phyloP scores from a whole-genome alignment of 2,329 filamentous ascomycete genomes.

The Alternaria sp. region DNA sequence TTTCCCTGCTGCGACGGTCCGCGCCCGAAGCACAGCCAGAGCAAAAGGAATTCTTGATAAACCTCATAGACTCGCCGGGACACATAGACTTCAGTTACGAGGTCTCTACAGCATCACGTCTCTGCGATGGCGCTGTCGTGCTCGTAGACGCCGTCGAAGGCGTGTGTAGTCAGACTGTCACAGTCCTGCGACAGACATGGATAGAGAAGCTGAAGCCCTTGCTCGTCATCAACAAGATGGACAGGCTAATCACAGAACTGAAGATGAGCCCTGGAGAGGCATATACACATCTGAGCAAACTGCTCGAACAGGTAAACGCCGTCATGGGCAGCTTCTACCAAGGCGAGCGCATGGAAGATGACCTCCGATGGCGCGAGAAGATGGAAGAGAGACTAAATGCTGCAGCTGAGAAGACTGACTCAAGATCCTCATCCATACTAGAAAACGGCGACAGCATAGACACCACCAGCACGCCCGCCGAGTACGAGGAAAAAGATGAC shows the following conservation, averaged over 20 bases:
- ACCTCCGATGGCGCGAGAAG: conserved; percentile 91
- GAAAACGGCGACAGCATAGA: conserved; percentile 63
- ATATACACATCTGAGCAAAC: conserved; percentile 84
- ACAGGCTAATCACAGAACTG: conserved; percentile 89
- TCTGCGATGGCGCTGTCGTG: conserved; percentile 94
- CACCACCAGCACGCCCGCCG: conserved; percentile 57
- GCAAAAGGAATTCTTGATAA: conserved; percentile 91
- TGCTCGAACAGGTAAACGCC: conserved; percentile 95
- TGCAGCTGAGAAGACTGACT: conserved; percentile 67
- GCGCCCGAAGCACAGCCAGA: conserved; percentile 71
- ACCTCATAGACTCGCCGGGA: conserved; percentile 95
- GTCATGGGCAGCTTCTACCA: conserved; percentile 98
- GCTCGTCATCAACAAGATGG: conserved; percentile 98
- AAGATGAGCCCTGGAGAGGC: conserved; percentile 92
- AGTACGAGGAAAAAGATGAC: conserved; percentile 90
- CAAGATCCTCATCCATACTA: conserved; percentile 50
- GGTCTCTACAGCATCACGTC: conserved; percentile 90
- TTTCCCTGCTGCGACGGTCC: conserved; percentile 82
- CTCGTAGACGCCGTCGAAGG: conserved; percentile 96
- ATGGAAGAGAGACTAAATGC: conserved; percentile 86
- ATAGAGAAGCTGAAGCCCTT: conserved; percentile 93
- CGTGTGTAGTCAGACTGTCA: conserved; percentile 98
- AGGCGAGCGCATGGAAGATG: conserved; percentile 97
- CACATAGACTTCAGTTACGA: conserved; percentile 99
- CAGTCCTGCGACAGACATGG: conserved; percentile 93